Percentiles rank a stretch among this genome's conserved stretches.
Evolutionary conservation across 1,284 basidiomycete species (phyloP).

Genomic region (Puccinia polysora): DNA sequence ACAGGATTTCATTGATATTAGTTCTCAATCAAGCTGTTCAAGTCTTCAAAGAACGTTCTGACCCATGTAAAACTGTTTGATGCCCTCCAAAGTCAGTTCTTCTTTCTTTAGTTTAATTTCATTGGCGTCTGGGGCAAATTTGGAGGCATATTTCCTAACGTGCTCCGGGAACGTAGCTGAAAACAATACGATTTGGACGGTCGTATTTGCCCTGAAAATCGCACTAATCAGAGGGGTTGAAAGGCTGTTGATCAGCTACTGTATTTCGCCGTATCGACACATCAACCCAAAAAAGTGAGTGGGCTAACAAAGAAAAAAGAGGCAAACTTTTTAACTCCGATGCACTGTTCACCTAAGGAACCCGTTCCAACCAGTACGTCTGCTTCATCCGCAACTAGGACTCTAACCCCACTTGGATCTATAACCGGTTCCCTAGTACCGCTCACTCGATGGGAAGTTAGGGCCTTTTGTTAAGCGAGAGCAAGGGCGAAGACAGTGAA

Average conservation of each 20-base stretch:
- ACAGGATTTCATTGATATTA: not conserved
- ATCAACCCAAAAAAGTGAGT: not conserved
- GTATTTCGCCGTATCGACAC: too few species aligned
- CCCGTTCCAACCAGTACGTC: conserved; percentile 98
- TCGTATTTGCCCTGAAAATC: conserved; percentile 49
- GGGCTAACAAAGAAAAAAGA: not conserved
- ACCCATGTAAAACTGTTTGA: conserved; percentile 95
- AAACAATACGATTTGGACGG: conserved; percentile 86
- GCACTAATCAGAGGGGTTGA: conserved; percentile 5
- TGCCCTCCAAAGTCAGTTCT: conserved; percentile 88
- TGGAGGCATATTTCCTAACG: conserved; percentile 80
- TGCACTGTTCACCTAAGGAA: conserved; percentile 84
- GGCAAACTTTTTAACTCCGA: conserved; percentile 85
- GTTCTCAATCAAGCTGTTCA: not conserved
- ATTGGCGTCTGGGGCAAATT: conserved; percentile 90
- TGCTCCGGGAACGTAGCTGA: conserved; percentile 96
- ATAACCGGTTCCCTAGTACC: conserved; percentile 40
- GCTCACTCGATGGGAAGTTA: conserved; percentile 35
- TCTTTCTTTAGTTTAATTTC: conserved; percentile 93
- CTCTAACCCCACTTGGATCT: conserved; percentile 75
- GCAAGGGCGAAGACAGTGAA: not conserved
- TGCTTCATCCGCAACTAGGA: conserved; percentile 96
- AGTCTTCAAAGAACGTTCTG: not conserved
- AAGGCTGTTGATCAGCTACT: too few species aligned
- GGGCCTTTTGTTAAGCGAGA: conserved; percentile 45